A percentile compares a stretch with the other conserved stretches of the same genome.
Evolutionary conservation across 2,329 filamentous ascomycete genomes (phyloP).

Genomic region (Colletotrichum agaves): DNA sequence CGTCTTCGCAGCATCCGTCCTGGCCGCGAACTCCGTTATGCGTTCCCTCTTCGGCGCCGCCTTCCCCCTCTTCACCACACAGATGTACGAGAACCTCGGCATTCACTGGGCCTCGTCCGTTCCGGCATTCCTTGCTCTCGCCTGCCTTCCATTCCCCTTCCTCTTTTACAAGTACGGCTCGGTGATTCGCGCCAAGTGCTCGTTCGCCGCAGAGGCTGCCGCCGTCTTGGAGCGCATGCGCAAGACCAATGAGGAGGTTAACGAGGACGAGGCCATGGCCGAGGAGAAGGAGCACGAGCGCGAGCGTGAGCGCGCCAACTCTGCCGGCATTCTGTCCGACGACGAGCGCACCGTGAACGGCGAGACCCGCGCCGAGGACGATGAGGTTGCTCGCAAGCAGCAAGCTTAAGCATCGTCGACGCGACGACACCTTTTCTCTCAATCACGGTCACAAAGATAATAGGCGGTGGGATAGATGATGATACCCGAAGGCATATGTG

Average conservation of each 20-base stretch:
- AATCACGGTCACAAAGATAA: slow-evolving; percentile 17
- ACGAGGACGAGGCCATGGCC: slow-evolving; percentile 36
- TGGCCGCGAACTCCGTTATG: slow-evolving; percentile 78
- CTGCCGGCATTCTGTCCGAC: slow-evolving; percentile 32
- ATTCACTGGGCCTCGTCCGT: slow-evolving; percentile 81
- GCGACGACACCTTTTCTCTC: neutral
- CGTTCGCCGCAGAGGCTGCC: slow-evolving; percentile 68
- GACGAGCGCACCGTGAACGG: slow-evolving; percentile 35
- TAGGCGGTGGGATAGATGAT: slow-evolving; percentile 24
- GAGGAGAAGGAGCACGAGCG: slow-evolving; percentile 34
- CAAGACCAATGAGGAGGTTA: slow-evolving; percentile 36
- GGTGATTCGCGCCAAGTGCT: slow-evolving; percentile 62
- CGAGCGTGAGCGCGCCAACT: neutral
- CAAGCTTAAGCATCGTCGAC: neutral
- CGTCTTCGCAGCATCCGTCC: slow-evolving; percentile 79
- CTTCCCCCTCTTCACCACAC: slow-evolving; percentile 77
- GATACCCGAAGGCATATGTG: slow-evolving; percentile 29
- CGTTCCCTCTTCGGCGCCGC: slow-evolving; percentile 77
- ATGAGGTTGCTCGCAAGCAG: slow-evolving; percentile 14
- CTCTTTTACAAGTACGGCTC: slow-evolving; percentile 78
- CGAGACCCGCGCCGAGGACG: slow-evolving; percentile 17
- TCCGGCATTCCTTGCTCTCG: slow-evolving; percentile 78
- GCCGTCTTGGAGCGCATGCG: slow-evolving; percentile 63
- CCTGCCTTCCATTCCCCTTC: slow-evolving; percentile 79
- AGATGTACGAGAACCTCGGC: slow-evolving; percentile 69